Evolutionary conservation across 495 filamentous ascomycete species (phyloP), one percentile per base, ranked within the genome.

Genomic region (Thozetella sp.): DNA sequence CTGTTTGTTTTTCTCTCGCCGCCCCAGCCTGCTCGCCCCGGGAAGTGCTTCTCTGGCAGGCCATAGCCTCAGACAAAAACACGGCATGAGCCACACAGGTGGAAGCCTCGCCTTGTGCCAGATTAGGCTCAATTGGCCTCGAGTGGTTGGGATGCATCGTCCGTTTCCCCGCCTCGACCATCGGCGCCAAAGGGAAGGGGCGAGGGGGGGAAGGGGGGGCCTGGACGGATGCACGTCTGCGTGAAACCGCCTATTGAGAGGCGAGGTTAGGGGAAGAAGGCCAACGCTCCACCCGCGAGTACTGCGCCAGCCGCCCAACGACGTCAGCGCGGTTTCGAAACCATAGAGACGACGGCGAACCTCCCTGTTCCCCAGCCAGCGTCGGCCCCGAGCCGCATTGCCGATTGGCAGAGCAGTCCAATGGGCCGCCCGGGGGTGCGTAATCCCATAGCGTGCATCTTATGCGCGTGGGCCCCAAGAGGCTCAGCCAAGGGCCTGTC

Each of bases 111-210:
- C n/a, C 43, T 48, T 19, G 43, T 4, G n/a, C 9, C 43, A 3
- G 4, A 13, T 48, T 48, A 48, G 43, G 43, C 43, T 48, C 43
- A 48, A 20, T 48, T 19, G 11, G n/a, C 9, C 9, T 19, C n/a
- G n/a, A 48, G 43, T 48, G 43, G n/a, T 48, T 48, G 43, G 43
- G 43, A n/a, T 9, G n/a, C n/a, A n/a, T n/a, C n/a, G n/a, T n/a
- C n/a, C n/a, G n/a, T n/a, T n/a, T n/a, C n/a, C n/a, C n/a, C n/a
- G n/a, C n/a, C n/a, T n/a, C 30, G 30, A 37, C 6, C 30, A 6
- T 15, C 6, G 30, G 15, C 30, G 30, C 6, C 6, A 6, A 15
- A 37, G 30, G 30, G 15, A 37, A 37, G 30, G 43, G 10, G 43
- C 9, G 30, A 37, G 43, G 43, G 9, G 43, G 43, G 43, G n/a